These are phyloP conservation scores for Quercus dentata DNA, from an alignment of 306 rosid species.

Conservation along the genomic window DNA sequence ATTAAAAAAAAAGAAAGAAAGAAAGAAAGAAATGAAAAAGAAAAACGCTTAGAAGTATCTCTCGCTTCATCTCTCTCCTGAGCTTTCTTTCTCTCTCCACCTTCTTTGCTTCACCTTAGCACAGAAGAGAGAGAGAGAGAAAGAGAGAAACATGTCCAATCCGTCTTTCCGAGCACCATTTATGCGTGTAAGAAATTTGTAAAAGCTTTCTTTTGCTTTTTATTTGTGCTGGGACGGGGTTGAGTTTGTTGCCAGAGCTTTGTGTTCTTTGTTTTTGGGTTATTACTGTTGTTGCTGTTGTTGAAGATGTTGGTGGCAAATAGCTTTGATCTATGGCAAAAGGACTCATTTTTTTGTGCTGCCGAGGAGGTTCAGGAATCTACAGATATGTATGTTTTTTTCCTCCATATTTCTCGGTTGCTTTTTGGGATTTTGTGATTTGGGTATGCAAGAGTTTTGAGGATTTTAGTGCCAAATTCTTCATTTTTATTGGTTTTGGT, in stretches of 20 bases:
- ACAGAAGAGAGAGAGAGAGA: constrained; percentile 35
- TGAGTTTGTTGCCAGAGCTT: neutral
- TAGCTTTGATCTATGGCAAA: constrained; percentile 92
- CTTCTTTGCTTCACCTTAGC: constrained; percentile 37
- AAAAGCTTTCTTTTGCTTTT: constrained; percentile 6
- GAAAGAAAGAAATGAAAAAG: constrained; percentile 11
- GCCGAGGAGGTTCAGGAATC: constrained; percentile 99
- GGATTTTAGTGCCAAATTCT: constrained; percentile 12
- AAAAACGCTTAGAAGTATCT: constrained; percentile 38
- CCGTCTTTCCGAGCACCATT: constrained; percentile 3
- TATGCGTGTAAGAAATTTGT: neutral
- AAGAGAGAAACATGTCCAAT: constrained; percentile 14
- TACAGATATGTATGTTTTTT: constrained; percentile 72
- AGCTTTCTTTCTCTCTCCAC: constrained; percentile 37
- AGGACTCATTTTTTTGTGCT: constrained; percentile 86
- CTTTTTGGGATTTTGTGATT: neutral
- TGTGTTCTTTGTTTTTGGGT: neutral
- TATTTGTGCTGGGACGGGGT: constrained; percentile 11
- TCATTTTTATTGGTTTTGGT: neutral
- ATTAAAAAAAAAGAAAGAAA: neutral
- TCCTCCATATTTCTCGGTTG: neutral
- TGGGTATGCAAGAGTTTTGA: constrained; percentile 16
- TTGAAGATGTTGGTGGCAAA: constrained; percentile 80
- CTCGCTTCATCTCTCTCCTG: neutral
- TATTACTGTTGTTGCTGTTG: neutral